Percentiles rank a stretch among this genome's conserved stretches.
Evolutionary conservation across 352 stramenopile species (phyloP).

Genomic region (Phytophthora sansomeana): DNA sequence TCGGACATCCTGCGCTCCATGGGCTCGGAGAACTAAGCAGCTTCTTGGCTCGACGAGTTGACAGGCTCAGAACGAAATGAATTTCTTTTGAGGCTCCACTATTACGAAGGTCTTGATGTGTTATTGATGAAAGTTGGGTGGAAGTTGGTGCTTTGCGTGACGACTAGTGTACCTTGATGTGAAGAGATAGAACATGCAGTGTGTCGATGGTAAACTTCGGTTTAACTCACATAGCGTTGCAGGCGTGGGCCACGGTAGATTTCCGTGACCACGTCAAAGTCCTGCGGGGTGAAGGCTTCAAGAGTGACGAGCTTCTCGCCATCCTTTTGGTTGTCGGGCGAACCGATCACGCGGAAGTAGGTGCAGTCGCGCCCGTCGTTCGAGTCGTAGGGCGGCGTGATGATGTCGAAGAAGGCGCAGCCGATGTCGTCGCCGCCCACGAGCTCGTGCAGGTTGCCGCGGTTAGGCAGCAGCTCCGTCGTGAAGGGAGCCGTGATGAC

Average conservation of each 20-base stretch:
- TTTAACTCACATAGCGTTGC: constrained; percentile 36
- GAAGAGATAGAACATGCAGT: no score
- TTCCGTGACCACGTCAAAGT: constrained; percentile 68
- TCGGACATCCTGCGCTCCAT: constrained; percentile 96
- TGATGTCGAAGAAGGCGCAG: constrained; percentile 88
- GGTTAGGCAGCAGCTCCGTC: constrained; percentile 72
- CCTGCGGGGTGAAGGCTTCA: constrained; percentile 54
- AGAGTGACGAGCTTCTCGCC: constrained; percentile 45
- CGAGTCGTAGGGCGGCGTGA: constrained; percentile 84
- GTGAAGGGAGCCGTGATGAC: constrained; percentile 64
- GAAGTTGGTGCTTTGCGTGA: no score
- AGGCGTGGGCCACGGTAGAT: constrained; percentile 57
- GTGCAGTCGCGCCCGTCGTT: constrained; percentile 74
- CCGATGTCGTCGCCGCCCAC: constrained; percentile 71
- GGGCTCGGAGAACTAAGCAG: constrained; percentile 35
- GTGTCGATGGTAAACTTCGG: not conserved
- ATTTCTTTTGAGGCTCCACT: constrained; percentile 36
- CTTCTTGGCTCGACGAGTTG: constrained; percentile 7
- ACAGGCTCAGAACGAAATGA: constrained; percentile 23
- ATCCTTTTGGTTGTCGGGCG: constrained; percentile 16
- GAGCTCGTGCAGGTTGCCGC: constrained; percentile 84
- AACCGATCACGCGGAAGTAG: constrained; percentile 67
- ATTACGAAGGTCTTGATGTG: no score
- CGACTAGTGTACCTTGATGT: not conserved
- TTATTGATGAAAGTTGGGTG: no score